These are phyloP conservation scores for Myxozyma kluyveri DNA, from an alignment of 805 yeast genomes.

Conservation along the genomic window DNA sequence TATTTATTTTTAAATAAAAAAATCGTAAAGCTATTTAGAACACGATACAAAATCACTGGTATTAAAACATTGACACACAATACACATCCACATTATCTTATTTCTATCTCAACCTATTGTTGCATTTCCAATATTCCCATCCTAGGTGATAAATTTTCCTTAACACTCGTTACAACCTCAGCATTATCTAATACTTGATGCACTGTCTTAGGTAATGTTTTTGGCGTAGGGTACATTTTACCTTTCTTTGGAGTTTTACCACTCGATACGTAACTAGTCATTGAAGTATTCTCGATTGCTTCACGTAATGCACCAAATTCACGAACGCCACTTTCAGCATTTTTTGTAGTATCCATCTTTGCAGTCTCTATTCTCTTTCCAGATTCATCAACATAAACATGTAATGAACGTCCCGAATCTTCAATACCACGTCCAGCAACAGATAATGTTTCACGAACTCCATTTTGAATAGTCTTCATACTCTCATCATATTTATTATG, in stretches of 20 bases:
- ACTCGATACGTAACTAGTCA: constrained; percentile 12
- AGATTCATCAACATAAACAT: constrained; percentile 16
- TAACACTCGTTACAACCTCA: too few species aligned
- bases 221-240: constrained; percentile 13
- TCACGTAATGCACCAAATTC: constrained; percentile 18
- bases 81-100: too few species aligned
- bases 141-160: too few species aligned
- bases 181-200: too few species aligned
- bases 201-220: constrained; percentile 16
- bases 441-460: constrained; percentile 7
- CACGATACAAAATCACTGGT: too few species aligned
- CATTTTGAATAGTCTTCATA: constrained; percentile 3
- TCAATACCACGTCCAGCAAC: constrained; percentile 6
- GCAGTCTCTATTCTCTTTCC: constrained; percentile 4
- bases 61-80: too few species aligned
- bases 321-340: constrained; percentile 3
- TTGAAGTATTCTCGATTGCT: constrained; percentile 1
- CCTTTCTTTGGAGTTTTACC: constrained; percentile 26
- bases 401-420: constrained; percentile 18
- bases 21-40: too few species aligned
- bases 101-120: too few species aligned
- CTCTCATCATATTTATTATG: constrained; percentile 11
- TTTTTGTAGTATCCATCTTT: constrained; percentile 1
- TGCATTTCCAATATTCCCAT: too few species aligned
- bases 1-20: too few species aligned